Base-by-base conservation (phyloP, 306 rosid genomes). In the Canavalia gladiata region DNA sequence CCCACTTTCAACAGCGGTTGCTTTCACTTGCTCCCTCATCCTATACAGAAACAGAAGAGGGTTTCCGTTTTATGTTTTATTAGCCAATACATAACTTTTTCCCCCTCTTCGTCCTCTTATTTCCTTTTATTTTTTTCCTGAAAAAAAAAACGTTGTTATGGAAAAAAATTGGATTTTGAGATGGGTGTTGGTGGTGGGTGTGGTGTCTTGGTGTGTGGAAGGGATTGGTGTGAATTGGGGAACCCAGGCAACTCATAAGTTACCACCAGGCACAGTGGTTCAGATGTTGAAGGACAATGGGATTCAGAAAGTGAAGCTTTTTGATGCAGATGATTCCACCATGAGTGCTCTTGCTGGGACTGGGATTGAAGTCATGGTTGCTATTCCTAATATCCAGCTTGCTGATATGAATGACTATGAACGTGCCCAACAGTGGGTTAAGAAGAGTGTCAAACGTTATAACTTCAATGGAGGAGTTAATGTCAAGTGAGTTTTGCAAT, bases 191-290 rank as follows among this genome's bases (percentile, higher is more conserved):
- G 33, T 89, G 71, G 37, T 84, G 45, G 86, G 85, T 84, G 6
- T 89, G 31, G 31, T 81, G 87, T 75, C 75, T 81, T 78, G 60
- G 49, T 74, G 68, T 56, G 93, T 88, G 10, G 92, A 90, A 68
- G 97, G 98, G 51, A 86, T 95, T 68, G 99, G 99, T 35, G 97
- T 95, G 68, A 95, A 95, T 67, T 95, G 99, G 99, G 99, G 99
- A 13, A 95, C 98, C 2, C 91, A 89, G 79, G 92, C 99, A 9
- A 88, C 91, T 1, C 99, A 91, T 63, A 74, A 85, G 78, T 78
- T 95, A 52, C 96, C 97, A 0, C 93, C 99, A 8, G 82, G 82
- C 29, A 86, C 90, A 1, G 91, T 95, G 87, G 98, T 92, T 37
- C 89, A 93, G 89, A 77, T 95, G 97, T 37, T 95, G 74, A 93